These are phyloP conservation scores for Echium plantagineum DNA, from an alignment of 257 asterid species.

Conservation along the genomic window DNA sequence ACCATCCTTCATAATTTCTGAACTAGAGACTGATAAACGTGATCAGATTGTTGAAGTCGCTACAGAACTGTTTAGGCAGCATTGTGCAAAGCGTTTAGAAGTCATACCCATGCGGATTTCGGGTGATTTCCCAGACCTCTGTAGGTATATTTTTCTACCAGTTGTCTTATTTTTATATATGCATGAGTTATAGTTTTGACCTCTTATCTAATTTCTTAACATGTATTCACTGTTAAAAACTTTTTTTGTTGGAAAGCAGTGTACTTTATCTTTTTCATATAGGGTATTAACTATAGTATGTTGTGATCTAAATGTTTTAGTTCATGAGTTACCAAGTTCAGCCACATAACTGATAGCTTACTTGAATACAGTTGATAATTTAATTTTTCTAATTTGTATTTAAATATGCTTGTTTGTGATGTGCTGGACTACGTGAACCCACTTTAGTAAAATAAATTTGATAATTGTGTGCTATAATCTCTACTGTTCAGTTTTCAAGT, in stretches of 20 bases:
- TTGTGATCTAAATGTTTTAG: neutral
- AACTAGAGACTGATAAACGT: conserved; percentile 54
- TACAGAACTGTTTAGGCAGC: conserved; percentile 51
- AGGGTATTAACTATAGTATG: neutral
- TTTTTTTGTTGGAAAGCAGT: neutral
- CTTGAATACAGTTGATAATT: neutral
- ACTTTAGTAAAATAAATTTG: neutral
- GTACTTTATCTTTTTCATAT: neutral
- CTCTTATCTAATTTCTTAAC: neutral
- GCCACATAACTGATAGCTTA: neutral
- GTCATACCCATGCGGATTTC: conserved; percentile 59
- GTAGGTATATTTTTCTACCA: conserved; percentile 37
- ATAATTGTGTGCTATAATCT: conserved; percentile 4
- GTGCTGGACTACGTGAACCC: neutral
- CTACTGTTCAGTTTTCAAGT: conserved; percentile 3
- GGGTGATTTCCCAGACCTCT: conserved; percentile 42
- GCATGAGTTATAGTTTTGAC: neutral
- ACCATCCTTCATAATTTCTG: conserved; percentile 43
- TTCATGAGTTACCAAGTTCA: neutral
- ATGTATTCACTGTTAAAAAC: neutral
- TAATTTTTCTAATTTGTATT: too few relatives aligned
- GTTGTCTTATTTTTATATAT: neutral
- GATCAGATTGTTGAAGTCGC: conserved; percentile 56
- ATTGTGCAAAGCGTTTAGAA: conserved; percentile 90
- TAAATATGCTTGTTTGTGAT: neutral